Conservation (phyloP, 768 basidiomycete genomes). For the Mycena kentingensis region DNA sequence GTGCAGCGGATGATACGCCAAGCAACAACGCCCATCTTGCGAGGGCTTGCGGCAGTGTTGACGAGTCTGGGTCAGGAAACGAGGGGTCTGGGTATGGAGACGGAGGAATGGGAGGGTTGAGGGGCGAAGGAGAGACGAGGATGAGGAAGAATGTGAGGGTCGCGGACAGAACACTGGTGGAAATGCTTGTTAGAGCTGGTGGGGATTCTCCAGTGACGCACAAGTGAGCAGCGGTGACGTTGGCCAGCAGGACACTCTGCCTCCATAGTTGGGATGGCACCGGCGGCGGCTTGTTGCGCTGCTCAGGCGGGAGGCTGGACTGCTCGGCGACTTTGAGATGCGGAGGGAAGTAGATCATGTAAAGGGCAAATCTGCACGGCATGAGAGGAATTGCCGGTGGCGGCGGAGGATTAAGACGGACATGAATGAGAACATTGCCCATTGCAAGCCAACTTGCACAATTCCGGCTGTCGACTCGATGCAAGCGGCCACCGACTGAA, state of each 20-base stretch:
- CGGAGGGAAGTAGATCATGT: slow-evolving; percentile 88
- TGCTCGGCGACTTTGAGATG: slow-evolving; percentile 69
- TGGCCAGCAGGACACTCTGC: slow-evolving; percentile 73
- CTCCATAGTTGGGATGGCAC: slow-evolving; percentile 50
- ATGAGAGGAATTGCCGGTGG: too few species aligned
- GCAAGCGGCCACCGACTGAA: slow-evolving; percentile 69
- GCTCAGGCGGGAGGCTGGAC: neutral
- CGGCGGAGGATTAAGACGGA: slow-evolving; percentile 39
- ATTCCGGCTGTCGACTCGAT: slow-evolving; percentile 81
- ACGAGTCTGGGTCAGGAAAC: slow-evolving; percentile 34
- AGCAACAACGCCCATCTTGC: slow-evolving; percentile 80
- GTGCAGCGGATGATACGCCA: slow-evolving; percentile 75
- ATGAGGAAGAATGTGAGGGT: slow-evolving; percentile 68
- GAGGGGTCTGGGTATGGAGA: slow-evolving; percentile 41
- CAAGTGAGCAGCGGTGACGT: slow-evolving; percentile 75
- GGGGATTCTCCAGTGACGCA: slow-evolving; percentile 42
- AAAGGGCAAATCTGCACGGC: slow-evolving; percentile 72
- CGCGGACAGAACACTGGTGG: slow-evolving; percentile 51
- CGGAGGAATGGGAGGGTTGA: slow-evolving; percentile 34
- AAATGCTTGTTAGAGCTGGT: slow-evolving; percentile 2
- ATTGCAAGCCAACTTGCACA: slow-evolving; percentile 79
- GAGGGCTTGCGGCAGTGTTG: slow-evolving; percentile 15
- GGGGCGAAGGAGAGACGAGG: slow-evolving; percentile 41
- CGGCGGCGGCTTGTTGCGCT: neutral
- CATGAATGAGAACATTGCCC: slow-evolving; percentile 85